Base-by-base conservation (phyloP, 73 alveolate species). In the Paramecium bursaria region DNA sequence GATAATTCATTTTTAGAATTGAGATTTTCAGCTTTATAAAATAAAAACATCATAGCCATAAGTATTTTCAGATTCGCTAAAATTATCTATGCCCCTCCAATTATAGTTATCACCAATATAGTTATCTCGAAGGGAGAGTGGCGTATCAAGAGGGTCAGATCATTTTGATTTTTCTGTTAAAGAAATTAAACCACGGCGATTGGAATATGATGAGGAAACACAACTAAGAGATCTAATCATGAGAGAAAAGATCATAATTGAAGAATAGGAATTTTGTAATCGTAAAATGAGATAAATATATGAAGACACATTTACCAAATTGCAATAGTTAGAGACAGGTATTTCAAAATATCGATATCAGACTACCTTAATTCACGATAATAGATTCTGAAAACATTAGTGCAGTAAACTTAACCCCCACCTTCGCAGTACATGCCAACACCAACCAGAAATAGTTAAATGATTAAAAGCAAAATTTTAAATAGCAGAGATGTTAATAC, bases 161-260 rank as follows among this genome's bases (percentile, higher is more conserved):
- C 19, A 67, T 42, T 15, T 42, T 42, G 82, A 67, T 13, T 67
- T 67, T 67, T 67, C 82, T 10, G 82, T 67, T 67, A 67, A 67
- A 67, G 9, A 39, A 5, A 67, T 39, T 57, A 29, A 57, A 30
- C 29, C 60, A 17, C 14, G 27, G 14, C 29, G 35, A 35, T 27
- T 25, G 3, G 82, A 33, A 35, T 15, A 4, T 4, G 50, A 39
- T 5, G 74, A 33, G 33, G 21, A 47, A 67, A 21, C 22, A 7
- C 44, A 57, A 57, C 31, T 29, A 29, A 51, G 74, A 51, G 74
- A 51, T 29, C 31, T 26, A 29, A 39, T 21, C 23, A 35, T 67
- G n/a, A 31, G 50, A 67, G 82, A 67, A 30, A 21, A 67, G 35
- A 42, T 67, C 44, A 35, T 67, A 0, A 22, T 31, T 42, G 82